A percentile compares a stretch with the other conserved stretches of the same genome.
These are phyloP conservation scores for Boeremia exigua DNA, from an alignment of 2,329 filamentous ascomycete genomes.

Conservation along the genomic window DNA sequence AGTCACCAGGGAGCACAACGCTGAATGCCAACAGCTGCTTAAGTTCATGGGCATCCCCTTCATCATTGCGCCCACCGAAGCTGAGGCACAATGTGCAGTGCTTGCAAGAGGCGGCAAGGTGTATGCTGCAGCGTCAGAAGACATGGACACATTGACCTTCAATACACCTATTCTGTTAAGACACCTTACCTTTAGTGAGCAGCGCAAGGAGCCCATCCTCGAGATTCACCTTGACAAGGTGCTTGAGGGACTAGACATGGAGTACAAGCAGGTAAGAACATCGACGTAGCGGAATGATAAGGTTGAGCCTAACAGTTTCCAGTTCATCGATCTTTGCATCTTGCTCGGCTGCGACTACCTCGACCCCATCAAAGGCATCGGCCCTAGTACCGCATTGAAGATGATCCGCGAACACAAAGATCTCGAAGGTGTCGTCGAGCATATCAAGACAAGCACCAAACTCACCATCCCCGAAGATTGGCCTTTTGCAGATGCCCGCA, in stretches of 20 bases:
- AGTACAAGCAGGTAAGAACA: conserved; percentile 72
- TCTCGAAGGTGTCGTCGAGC: conserved; percentile 86
- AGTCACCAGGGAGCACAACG: conserved; percentile 96
- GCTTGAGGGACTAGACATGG: conserved; percentile 86
- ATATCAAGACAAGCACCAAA: conserved; percentile 77
- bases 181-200: conserved; percentile 95
- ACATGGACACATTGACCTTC: conserved; percentile 99
- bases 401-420: conserved; percentile 90
- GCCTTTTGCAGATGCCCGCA: conserved; percentile 90
- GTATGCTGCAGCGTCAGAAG: conserved; percentile 94
- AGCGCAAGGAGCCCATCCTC: conserved; percentile 95
- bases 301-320: conserved; percentile 5
- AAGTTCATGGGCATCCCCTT: conserved; percentile 96
- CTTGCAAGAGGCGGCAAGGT: conserved; percentile 92
- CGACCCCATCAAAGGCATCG: conserved; percentile 93
- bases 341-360: conserved; percentile 97
- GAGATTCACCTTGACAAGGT: conserved; percentile 91
- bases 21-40: conserved; percentile 87
- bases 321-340: conserved; percentile 98
- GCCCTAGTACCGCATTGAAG: conserved; percentile 88
- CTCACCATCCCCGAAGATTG: conserved; percentile 86
- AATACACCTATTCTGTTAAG: conserved; percentile 87
- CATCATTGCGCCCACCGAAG: conserved; percentile 94
- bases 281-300: not conserved
- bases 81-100: conserved; percentile 93